These are phyloP conservation scores for Verticillium longisporum DNA, from an alignment of 2,329 filamentous ascomycete species.

Conservation along the genomic window DNA sequence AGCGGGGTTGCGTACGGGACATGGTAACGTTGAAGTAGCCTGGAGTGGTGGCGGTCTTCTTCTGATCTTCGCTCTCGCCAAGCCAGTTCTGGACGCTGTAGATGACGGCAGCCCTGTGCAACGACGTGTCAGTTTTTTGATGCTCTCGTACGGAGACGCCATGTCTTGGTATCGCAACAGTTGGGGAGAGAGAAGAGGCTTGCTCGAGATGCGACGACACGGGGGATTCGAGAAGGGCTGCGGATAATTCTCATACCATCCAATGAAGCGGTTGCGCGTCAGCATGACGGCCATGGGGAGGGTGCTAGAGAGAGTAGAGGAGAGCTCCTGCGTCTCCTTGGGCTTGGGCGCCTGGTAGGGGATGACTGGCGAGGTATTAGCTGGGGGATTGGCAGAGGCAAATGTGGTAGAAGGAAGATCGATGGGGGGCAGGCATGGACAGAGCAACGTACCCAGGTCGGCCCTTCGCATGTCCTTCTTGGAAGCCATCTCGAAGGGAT, in stretches of 20 bases:
- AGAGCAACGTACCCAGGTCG: conserved; percentile 58
- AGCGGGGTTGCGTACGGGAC: conserved; percentile 46
- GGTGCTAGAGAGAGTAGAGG: conserved; percentile 65
- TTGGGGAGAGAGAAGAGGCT: not conserved
- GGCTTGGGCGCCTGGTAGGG: conserved; percentile 74
- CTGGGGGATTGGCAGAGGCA: conserved; percentile 1
- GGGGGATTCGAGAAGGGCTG: not conserved
- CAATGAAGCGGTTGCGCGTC: conserved; percentile 76
- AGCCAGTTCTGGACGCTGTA: conserved; percentile 73
- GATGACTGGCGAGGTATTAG: conserved; percentile 54
- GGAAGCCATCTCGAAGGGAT: conserved; percentile 44
- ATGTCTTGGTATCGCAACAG: not conserved
- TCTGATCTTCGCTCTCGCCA: conserved; percentile 62
- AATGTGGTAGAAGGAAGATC: not conserved
- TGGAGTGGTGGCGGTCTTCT: conserved; percentile 61
- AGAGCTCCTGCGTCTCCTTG: conserved; percentile 61
- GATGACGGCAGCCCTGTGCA: conserved; percentile 63
- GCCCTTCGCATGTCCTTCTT: conserved; percentile 71
- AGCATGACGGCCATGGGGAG: conserved; percentile 96
- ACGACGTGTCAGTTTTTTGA: not conserved
- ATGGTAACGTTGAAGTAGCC: conserved; percentile 68
- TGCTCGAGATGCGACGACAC: not conserved
- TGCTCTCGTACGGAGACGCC: not conserved
- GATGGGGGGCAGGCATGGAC: not conserved
- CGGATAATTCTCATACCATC: conserved; percentile 42